Base-by-base conservation (phyloP, 495 filamentous ascomycete genomes). In the Hyaloscypha variabilis region DNA sequence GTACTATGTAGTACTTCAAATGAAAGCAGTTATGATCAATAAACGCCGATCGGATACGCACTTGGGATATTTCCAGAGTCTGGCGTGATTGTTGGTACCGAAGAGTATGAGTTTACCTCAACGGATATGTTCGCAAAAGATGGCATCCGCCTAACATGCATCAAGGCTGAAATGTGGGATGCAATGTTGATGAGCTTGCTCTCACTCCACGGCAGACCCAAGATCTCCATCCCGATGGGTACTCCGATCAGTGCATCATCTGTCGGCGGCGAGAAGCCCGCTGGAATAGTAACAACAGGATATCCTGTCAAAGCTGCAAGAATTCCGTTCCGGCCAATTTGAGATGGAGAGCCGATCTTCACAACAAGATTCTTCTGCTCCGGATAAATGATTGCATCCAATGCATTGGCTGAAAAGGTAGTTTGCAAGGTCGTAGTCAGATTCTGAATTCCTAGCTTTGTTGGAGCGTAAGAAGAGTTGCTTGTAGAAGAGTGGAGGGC, bases 291-390 rank as follows among this genome's bases (percentile, higher is more conserved):
- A 28, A 90, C 78, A 26, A 88, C 87, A 4, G 88, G 88, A n/a
- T 69, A 72, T 8, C 87, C 88, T 5, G 87, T 88, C 66, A 90
- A 69, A 5, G 87, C 88, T 3, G 86, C 88, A 6, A 90, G 72
- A 28, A 89, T 84, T 25, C 88, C 88, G 72, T 90, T 90, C 3
- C 88, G 75, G 13, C 85, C 85, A 28, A 72, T 71, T 74, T 90
- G 88, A 0, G 77, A 79, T 0, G 77, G 77, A 5, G 76, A 75
- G 4, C 87, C 87, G 52, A 88, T 72, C 42, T 79, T 78, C 17
- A 88, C 86, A 19, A 87, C 83, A 1, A 91, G 75, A 55, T 87
- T 87, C 63, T 81, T 80, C 66, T 91, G 88, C 71, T 90, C 84
- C 11, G 87, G 88, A 70, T 90, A 91, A 63, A 88, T 81, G 28